A percentile compares a stretch with the other conserved stretches of the same genome.
Conservation (phyloP, 2,329 filamentous ascomycete genomes). For the Sclerotinia nivalis region DNA sequence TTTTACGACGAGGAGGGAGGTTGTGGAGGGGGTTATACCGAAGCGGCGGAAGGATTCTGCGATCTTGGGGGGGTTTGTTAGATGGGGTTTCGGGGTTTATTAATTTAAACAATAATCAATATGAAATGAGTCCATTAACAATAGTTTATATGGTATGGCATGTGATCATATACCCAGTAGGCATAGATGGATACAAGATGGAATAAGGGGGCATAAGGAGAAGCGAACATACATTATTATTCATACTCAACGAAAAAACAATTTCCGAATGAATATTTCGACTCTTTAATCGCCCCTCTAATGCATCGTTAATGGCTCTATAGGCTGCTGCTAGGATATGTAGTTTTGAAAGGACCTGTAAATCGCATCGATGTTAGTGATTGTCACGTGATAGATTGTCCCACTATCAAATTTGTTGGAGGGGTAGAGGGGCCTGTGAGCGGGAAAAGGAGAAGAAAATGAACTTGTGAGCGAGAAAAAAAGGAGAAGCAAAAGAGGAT, state of each 20-base stretch:
- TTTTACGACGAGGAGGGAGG: slow-evolving; percentile 75
- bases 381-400: slow-evolving; percentile 23
- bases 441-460: background rate
- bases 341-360: slow-evolving; percentile 49
- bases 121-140: background rate
- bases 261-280: slow-evolving; percentile 58
- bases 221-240: slow-evolving; percentile 51
- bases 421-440: background rate
- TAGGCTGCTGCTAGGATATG: slow-evolving; percentile 53
- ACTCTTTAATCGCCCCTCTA: slow-evolving; percentile 47
- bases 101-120: accelerated
- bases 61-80: slow-evolving; percentile 58
- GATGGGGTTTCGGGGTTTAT: background rate
- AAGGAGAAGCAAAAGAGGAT: too few species aligned
- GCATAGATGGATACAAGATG: background rate
- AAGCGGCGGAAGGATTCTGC: slow-evolving; percentile 88
- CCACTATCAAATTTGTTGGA: background rate
- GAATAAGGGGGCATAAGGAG: slow-evolving; percentile 16
- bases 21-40: slow-evolving; percentile 72
- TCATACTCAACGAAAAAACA: slow-evolving; percentile 55
- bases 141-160: background rate
- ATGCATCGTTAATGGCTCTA: slow-evolving; percentile 50
- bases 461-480: too few species aligned
- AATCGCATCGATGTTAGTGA: too few species aligned
- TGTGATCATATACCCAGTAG: background rate